These are phyloP conservation scores for Bombardia bombarda DNA, from an alignment of 495 filamentous ascomycete genomes.

Conservation along the genomic window DNA sequence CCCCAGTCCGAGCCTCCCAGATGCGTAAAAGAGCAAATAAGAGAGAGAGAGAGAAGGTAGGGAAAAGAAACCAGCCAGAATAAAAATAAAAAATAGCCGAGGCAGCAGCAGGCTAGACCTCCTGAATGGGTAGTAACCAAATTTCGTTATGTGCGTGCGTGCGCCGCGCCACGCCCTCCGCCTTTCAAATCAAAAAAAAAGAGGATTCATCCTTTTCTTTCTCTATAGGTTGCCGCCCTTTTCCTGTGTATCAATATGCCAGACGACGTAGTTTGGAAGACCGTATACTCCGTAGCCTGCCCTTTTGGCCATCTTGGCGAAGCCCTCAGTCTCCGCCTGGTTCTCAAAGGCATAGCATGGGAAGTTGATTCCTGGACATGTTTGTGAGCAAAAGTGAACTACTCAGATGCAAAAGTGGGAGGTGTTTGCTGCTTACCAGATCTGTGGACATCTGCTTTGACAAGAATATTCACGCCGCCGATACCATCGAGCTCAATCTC, in stretches of 20 bases:
- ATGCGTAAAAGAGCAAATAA: not conserved
- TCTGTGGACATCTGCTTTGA: slow-evolving; percentile 95
- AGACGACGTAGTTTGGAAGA: slow-evolving; percentile 95
- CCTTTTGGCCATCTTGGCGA: slow-evolving; percentile 97
- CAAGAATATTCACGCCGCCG: slow-evolving; percentile 93
- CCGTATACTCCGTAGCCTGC: slow-evolving; percentile 90
- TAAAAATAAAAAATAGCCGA: slow-evolving; percentile 1
- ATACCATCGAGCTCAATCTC: slow-evolving; percentile 91
- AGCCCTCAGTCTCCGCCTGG: slow-evolving; percentile 97
- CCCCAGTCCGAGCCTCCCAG: not conserved
- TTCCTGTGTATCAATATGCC: slow-evolving; percentile 98
- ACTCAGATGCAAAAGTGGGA: not conserved
- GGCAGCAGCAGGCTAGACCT: slow-evolving; percentile 2
- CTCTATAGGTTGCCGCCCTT: slow-evolving; percentile 71
- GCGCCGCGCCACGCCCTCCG: not conserved
- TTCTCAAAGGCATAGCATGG: slow-evolving; percentile 97
- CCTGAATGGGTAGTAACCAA: not conserved
- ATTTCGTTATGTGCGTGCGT: not conserved
- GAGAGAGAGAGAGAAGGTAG: not conserved
- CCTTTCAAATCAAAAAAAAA: no score
- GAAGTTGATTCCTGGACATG: slow-evolving; percentile 78
- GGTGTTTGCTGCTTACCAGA: slow-evolving; percentile 51
- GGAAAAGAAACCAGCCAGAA: not conserved
- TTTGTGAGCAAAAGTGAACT: slow-evolving; percentile 4
- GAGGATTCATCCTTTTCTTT: no score